Percentiles rank a stretch among this genome's conserved stretches.
Evolutionary conservation across 306 rosid genomes (phyloP).

Genomic region (Prunus dulcis): DNA sequence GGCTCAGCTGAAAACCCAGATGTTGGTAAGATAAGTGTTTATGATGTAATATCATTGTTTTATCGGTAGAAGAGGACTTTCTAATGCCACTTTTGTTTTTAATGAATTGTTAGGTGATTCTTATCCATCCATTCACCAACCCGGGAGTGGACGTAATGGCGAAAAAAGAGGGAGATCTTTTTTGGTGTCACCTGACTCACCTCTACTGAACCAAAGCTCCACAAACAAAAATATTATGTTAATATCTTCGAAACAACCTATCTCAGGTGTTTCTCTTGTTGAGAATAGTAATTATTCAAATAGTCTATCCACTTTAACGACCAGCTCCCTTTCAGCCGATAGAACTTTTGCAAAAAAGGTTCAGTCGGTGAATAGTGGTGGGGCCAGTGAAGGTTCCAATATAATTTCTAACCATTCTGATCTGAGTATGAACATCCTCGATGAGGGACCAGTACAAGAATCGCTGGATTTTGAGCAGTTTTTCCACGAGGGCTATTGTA

Average conservation of each 20-base stretch:
- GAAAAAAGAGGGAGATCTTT: conserved; percentile 38
- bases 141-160: conserved; percentile 33
- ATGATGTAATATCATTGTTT: conserved; percentile 12
- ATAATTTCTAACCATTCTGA: conserved; percentile 57
- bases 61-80: conserved; percentile 18
- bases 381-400: conserved; percentile 47
- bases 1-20: conserved; percentile 46
- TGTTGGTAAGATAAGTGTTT: conserved; percentile 44
- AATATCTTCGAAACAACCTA: conserved; percentile 32
- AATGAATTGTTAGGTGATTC: conserved; percentile 32
- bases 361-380: conserved; percentile 45
- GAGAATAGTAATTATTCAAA: conserved; percentile 27
- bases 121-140: conserved; percentile 35
- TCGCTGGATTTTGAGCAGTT: conserved; percentile 62
- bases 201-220: conserved; percentile 32
- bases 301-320: conserved; percentile 34
- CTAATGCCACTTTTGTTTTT: conserved; percentile 20
- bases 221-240: conserved; percentile 36
- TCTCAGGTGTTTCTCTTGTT: conserved; percentile 28
- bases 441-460: conserved; percentile 58
- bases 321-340: conserved; percentile 39
- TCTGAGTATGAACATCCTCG: conserved; percentile 53
- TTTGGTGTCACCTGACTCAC: conserved; percentile 35
- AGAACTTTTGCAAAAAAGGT: conserved; percentile 38
- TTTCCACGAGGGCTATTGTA: conserved; percentile 81